Evolutionary conservation across 2,329 filamentous ascomycete species (phyloP).

Genomic region (Calonectria pauciramosa): DNA sequence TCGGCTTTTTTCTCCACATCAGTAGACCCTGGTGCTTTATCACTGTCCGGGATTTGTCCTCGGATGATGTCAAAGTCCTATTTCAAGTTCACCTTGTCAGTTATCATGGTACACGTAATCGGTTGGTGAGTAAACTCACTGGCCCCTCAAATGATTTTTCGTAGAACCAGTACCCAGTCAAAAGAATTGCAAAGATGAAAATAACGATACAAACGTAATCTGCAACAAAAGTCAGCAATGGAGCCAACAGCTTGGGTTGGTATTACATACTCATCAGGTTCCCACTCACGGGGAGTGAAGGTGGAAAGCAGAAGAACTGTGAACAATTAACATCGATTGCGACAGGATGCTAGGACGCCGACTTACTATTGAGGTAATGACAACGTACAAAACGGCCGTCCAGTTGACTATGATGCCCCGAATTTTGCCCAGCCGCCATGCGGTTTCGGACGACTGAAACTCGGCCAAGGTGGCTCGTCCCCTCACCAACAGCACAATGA

Average conservation of each 20-base stretch:
- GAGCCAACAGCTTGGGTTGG: background rate
- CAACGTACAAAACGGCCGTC: conserved; percentile 36
- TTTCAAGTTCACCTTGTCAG: background rate
- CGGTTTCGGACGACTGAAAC: conserved; percentile 16
- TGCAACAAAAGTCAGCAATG: background rate
- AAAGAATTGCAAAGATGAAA: conserved; percentile 47
- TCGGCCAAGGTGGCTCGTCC: background rate
- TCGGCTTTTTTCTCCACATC: background rate
- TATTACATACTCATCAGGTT: conserved; percentile 30
- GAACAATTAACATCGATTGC: background rate
- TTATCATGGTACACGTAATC: background rate
- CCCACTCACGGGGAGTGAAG: conserved; percentile 30
- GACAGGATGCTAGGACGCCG: background rate
- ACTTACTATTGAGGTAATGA: conserved; percentile 35
- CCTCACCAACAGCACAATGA: conserved; percentile 29
- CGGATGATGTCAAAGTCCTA: background rate
- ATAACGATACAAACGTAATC: conserved; percentile 53
- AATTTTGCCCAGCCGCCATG: conserved; percentile 28
- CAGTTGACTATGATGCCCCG: conserved; percentile 29
- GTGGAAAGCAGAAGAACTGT: conserved; percentile 41
- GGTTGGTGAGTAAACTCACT: conserved; percentile 13
- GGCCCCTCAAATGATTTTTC: conserved; percentile 38
- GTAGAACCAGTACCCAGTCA: conserved; percentile 32
- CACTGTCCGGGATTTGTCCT: background rate
- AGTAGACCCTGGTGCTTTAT: background rate